phyloP scores from a whole-genome alignment of 495 filamentous ascomycete species.

The Podospora sp. region DNA sequence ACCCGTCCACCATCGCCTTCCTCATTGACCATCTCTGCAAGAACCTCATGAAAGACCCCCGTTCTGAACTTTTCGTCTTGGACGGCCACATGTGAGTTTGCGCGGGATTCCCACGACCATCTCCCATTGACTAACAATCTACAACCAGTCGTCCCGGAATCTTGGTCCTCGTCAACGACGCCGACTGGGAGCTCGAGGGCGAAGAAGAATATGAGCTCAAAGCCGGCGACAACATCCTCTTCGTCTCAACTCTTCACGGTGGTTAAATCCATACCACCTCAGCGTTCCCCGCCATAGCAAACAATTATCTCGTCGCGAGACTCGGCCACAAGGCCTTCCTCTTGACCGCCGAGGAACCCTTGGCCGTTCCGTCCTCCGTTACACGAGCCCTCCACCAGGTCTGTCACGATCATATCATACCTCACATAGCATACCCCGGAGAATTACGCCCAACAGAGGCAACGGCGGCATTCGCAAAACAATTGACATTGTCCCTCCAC shows the following conservation, averaged over 20 bases:
- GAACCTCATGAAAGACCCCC: conserved; percentile 79
- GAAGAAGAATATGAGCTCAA: conserved; percentile 87
- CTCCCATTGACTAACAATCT: conserved; percentile 1
- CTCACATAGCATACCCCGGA: neutral
- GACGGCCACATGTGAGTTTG: conserved; percentile 79
- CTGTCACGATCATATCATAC: neutral
- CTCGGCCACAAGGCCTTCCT: neutral
- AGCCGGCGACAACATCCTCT: conserved; percentile 82
- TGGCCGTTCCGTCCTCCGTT: neutral
- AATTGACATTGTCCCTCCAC: neutral
- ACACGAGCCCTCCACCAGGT: neutral
- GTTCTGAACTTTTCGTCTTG: conserved; percentile 87
- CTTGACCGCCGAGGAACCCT: neutral
- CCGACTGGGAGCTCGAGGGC: conserved; percentile 97
- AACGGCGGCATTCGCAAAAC: neutral
- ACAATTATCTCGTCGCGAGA: neutral
- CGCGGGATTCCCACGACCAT: neutral
- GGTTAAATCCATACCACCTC: conserved; percentile 53
- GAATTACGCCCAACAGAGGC: neutral
- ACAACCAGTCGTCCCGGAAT: conserved; percentile 84
- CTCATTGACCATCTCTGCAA: conserved; percentile 81
- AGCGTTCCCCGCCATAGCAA: neutral
- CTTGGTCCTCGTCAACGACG: conserved; percentile 94
- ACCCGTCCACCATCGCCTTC: conserved; percentile 68
- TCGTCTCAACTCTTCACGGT: conserved; percentile 97